Conservation (phyloP, 106 monocot genomes). For the Allium fistulosum region DNA sequence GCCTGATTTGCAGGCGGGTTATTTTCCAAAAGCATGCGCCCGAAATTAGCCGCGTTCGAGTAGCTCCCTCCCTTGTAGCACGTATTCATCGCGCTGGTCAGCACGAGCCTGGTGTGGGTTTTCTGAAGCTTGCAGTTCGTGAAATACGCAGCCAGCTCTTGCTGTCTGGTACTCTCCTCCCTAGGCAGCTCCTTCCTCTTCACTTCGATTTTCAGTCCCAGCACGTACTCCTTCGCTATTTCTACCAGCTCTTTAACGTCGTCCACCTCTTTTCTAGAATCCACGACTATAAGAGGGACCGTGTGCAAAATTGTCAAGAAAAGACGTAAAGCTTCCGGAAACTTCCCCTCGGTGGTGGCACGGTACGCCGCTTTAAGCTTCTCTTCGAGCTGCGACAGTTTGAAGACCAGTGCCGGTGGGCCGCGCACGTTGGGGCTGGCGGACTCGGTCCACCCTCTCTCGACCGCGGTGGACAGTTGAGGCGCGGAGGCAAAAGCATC, state of each 20-base stretch:
- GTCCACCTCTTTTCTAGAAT: slow-evolving; percentile 56
- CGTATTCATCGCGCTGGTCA: slow-evolving; percentile 47
- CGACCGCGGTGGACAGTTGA: slow-evolving; percentile 32
- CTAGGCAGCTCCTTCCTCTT: slow-evolving; percentile 38
- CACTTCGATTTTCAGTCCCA: slow-evolving; percentile 56
- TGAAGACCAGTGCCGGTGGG: slow-evolving; percentile 46
- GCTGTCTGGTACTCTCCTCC: slow-evolving; percentile 35
- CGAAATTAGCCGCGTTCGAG: slow-evolving; percentile 38
- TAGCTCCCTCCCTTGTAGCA: slow-evolving; percentile 48
- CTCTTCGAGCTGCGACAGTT: slow-evolving; percentile 42
- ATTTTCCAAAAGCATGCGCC: slow-evolving; percentile 47
- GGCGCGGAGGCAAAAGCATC: slow-evolving; percentile 27
- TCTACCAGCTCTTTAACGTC: slow-evolving; percentile 61
- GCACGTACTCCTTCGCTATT: slow-evolving; percentile 36
- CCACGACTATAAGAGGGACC: slow-evolving; percentile 48
- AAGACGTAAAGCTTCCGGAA: slow-evolving; percentile 39
- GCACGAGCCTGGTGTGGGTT: slow-evolving; percentile 32
- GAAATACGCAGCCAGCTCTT: slow-evolving; percentile 60
- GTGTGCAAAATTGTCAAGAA: slow-evolving; percentile 51
- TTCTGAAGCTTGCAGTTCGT: slow-evolving; percentile 63
- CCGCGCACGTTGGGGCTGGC: slow-evolving; percentile 29
- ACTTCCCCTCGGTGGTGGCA: slow-evolving; percentile 46
- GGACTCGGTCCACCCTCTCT: slow-evolving; percentile 55
- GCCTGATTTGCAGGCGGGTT: slow-evolving; percentile 37
- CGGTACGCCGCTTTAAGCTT: slow-evolving; percentile 42